Evolutionary conservation across 2,329 filamentous ascomycete genomes (phyloP).

Genomic region (Colletotrichum nymphaeae): DNA sequence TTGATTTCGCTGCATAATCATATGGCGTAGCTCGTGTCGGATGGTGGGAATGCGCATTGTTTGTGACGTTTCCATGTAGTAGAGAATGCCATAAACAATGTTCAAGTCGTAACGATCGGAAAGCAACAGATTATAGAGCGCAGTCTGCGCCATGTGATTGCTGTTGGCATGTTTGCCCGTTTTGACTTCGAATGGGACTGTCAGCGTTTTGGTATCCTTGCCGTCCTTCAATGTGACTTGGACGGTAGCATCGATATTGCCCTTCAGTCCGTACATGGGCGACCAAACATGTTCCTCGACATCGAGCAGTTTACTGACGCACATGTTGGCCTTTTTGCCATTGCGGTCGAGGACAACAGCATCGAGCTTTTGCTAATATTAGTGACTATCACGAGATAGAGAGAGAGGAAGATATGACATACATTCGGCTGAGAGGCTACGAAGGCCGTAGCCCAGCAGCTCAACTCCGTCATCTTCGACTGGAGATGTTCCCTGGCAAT

Average conservation of each 20-base stretch:
- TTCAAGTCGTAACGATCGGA: slow-evolving; percentile 96
- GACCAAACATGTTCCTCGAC: slow-evolving; percentile 99
- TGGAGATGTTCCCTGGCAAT: slow-evolving; percentile 83
- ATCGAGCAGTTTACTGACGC: slow-evolving; percentile 92
- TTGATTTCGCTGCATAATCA: slow-evolving; percentile 96
- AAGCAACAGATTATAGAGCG: slow-evolving; percentile 90
- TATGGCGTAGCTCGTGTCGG: slow-evolving; percentile 89
- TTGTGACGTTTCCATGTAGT: slow-evolving; percentile 93
- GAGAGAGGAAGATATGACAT: slow-evolving; percentile 41
- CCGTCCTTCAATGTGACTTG: slow-evolving; percentile 85
- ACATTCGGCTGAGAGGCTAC: slow-evolving; percentile 78
- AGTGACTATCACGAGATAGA: slow-evolving; percentile 29
- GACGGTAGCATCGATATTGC: slow-evolving; percentile 97
- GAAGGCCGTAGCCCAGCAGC: slow-evolving; percentile 86
- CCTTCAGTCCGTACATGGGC: slow-evolving; percentile 95
- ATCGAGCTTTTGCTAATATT: slow-evolving; percentile 41
- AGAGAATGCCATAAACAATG: slow-evolving; percentile 89
- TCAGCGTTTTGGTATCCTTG: slow-evolving; percentile 74
- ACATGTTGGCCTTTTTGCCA: slow-evolving; percentile 75
- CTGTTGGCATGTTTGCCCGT: slow-evolving; percentile 87
- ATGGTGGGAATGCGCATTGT: slow-evolving; percentile 88
- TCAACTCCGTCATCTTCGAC: slow-evolving; percentile 85
- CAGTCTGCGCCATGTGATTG: slow-evolving; percentile 91
- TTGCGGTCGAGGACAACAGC: slow-evolving; percentile 33
- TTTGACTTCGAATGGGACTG: slow-evolving; percentile 95